Evolutionary conservation across 441 rosid species (phyloP), one percentile per base, ranked within the genome.

Genomic region (Pelargonium australe): DNA sequence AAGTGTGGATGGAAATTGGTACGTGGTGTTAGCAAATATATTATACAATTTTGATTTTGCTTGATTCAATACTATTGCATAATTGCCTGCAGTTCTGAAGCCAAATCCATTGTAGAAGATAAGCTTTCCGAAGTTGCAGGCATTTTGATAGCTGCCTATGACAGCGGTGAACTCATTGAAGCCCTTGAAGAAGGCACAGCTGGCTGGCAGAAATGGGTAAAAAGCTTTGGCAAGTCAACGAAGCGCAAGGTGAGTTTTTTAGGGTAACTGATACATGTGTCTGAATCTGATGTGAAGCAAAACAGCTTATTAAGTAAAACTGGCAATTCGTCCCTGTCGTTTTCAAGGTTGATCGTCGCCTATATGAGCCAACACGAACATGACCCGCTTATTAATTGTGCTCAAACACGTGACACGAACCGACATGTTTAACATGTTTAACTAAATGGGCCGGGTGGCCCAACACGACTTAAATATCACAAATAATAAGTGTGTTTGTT

Each of bases 201-300:
- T 41, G 95, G 91, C 68, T 91, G 97, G 99, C 84, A 94, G 86
- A 91, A 83, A 78, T 94, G 97, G 96, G 95, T 86, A 69, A 94
- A 94, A 84, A 80, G 80, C 75, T 91, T 89, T 43, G 92, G 96
- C 72, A 91, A 91, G 83, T 75, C 89, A 31, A 68, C 79, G 57
- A 89, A 91, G 70, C 92, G 95, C 82, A 89, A 91, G 89, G 98
- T 89, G 51, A 68, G 77, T 71, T 68, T 63, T 0, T 40, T 20
- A 25, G 40, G 1, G 7, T 34, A 34, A 34, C 40, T 5, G 7
- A 34, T 34, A 34, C 4, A 34, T 3, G 40, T 34, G 34, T 34
- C 40, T 34, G 40, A 58, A 19, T 19, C 23, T 58, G 9, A 20
- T 9, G 31, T 55, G 23, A 0, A 20, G 40, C 40, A 34, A 34